Conservation (phyloP, 768 basidiomycete species). For the Auriscalpium microsporum region DNA sequence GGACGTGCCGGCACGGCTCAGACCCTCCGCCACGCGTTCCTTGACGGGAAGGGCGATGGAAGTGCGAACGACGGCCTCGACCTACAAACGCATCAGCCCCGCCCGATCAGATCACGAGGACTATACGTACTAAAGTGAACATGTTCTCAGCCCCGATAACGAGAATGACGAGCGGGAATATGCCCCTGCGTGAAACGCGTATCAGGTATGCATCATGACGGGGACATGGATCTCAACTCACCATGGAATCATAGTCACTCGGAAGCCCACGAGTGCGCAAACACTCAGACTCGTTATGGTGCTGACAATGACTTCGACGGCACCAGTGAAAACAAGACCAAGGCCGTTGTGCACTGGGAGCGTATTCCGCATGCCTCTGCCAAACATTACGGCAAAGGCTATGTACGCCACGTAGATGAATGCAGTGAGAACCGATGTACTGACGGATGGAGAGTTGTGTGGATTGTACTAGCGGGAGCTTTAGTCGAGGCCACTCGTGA, state of each 20-base stretch:
- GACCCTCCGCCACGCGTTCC: constrained; percentile 83
- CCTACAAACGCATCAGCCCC: constrained; percentile 35
- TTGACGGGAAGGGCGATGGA: constrained; percentile 84
- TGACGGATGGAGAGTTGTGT: constrained; percentile 34
- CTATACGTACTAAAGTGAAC: constrained; percentile 71
- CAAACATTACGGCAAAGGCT: constrained; percentile 67
- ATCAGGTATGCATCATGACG: not conserved
- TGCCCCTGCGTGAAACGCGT: constrained; percentile 43
- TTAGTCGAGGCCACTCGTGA: not conserved
- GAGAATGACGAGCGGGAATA: constrained; percentile 88
- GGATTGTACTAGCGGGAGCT: constrained; percentile 40
- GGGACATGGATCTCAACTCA: constrained; percentile 27
- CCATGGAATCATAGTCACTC: constrained; percentile 87
- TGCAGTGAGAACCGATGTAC: constrained; percentile 54
- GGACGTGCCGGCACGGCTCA: constrained; percentile 83
- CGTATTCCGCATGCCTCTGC: constrained; percentile 67
- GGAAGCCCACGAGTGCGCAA: constrained; percentile 83
- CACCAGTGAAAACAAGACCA: constrained; percentile 87
- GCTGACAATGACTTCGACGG: constrained; percentile 86
- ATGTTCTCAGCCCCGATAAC: constrained; percentile 98
- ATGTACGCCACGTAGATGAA: constrained; percentile 73
- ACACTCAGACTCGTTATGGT: constrained; percentile 92
- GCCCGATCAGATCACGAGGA: constrained; percentile 11
- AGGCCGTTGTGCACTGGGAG: constrained; percentile 82
- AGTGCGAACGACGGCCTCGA: constrained; percentile 78